These are phyloP conservation scores for Mucor mucedo DNA, from an alignment of 371 early-diverging fungal species.

Conservation along the genomic window DNA sequence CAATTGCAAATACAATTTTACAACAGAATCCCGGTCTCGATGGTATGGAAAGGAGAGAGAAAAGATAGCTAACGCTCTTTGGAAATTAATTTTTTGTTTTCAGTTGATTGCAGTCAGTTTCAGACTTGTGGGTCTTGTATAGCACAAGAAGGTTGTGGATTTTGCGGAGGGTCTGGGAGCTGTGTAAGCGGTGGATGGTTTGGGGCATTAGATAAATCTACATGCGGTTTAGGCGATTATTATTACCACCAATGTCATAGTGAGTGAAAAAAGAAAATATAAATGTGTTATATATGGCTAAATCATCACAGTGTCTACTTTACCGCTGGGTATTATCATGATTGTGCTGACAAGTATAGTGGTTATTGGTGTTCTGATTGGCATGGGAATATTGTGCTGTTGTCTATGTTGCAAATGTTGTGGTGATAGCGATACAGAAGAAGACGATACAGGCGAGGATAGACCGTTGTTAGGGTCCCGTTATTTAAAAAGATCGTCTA, in stretches of 20 bases:
- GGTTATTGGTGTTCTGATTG: conserved; percentile 10
- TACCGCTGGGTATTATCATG: conserved; percentile 13
- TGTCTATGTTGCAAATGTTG: conserved; percentile 14
- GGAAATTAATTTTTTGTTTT: too few relatives aligned
- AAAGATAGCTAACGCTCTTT: too few relatives aligned
- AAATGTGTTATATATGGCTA: not conserved
- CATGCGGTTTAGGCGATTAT: conserved; percentile 16
- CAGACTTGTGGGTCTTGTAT: conserved; percentile 17
- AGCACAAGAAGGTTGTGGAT: conserved; percentile 28
- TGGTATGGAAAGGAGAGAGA: not conserved
- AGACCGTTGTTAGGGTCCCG: conserved; percentile 13
- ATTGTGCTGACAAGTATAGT: conserved; percentile 14
- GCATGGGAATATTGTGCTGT: conserved; percentile 14
- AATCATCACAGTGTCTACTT: conserved; percentile 19
- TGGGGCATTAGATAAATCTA: conserved; percentile 20
- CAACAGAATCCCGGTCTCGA: conserved; percentile 1
- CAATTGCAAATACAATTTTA: not conserved
- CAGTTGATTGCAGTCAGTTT: conserved; percentile 25
- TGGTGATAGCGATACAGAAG: conserved; percentile 2
- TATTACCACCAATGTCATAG: conserved; percentile 32
- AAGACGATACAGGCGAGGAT: conserved; percentile 18
- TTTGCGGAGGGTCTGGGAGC: conserved; percentile 11
- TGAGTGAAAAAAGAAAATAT: conserved; percentile 6
- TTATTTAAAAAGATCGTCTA: conserved; percentile 26
- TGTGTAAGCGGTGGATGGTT: conserved; percentile 27